Percentiles rank a stretch among this genome's conserved stretches.
These are phyloP conservation scores for Paradendryphiella salina DNA, from an alignment of 2,329 filamentous ascomycete species.

Conservation along the genomic window DNA sequence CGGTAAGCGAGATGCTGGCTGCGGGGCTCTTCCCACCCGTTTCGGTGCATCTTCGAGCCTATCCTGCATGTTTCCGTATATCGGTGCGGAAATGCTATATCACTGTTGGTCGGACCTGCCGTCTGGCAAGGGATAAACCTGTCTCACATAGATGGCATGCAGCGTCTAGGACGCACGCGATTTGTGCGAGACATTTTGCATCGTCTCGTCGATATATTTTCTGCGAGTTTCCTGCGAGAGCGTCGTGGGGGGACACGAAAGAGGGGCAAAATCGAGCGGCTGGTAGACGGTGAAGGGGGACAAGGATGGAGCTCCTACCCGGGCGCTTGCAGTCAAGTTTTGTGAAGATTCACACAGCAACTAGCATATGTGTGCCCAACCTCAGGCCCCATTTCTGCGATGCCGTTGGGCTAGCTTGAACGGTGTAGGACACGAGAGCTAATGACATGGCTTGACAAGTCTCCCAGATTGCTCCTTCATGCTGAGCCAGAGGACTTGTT, in stretches of 20 bases:
- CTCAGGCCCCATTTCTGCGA: constrained; percentile 7
- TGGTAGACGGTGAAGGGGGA: constrained; percentile 31
- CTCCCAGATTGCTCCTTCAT: constrained; percentile 22
- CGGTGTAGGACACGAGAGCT: constrained; percentile 16
- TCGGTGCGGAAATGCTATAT: constrained; percentile 27
- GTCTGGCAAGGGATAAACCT: too few species aligned
- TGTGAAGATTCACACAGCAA: constrained; percentile 22
- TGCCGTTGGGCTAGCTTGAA: constrained; percentile 17
- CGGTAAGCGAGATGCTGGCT: constrained; percentile 21
- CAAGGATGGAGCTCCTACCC: constrained; percentile 33
- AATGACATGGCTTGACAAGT: constrained; percentile 1
- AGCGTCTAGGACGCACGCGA: constrained; percentile 10
- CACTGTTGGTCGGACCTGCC: constrained; percentile 22
- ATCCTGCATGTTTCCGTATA: constrained; percentile 22
- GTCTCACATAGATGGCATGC: constrained; percentile 20
- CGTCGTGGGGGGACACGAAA: constrained; percentile 4
- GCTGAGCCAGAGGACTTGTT: constrained; percentile 9
- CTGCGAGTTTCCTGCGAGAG: constrained; percentile 18
- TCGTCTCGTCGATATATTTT: constrained; percentile 14
- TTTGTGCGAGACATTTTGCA: constrained; percentile 12
- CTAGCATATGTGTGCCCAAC: constrained; percentile 23
- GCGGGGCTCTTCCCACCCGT: constrained; percentile 13
- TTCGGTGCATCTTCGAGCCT: constrained; percentile 2
- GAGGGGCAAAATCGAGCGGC: constrained; percentile 25
- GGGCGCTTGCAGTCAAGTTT: constrained; percentile 36